Conservation (phyloP, 495 filamentous ascomycete species). For the Penicillium dipodomyicola region DNA sequence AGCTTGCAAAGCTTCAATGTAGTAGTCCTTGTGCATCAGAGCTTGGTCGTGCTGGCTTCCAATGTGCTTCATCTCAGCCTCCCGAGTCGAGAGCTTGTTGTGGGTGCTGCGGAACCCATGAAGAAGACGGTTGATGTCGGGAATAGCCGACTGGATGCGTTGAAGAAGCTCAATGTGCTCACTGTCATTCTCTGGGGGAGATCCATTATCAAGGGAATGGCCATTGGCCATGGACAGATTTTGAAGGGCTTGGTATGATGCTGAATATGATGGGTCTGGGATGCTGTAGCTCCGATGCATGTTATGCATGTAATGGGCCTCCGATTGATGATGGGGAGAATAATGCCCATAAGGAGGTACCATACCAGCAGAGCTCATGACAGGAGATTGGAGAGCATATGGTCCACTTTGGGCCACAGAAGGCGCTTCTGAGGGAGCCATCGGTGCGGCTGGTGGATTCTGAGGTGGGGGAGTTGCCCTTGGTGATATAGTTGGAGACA, state of each 20-base stretch:
- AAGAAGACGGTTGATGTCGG: slow-evolving; percentile 49
- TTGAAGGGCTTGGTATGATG: slow-evolving; percentile 36
- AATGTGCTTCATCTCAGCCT: slow-evolving; percentile 47
- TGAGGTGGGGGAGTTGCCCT: slow-evolving; percentile 28
- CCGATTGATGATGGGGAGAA: slow-evolving; percentile 20
- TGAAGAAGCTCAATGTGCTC: slow-evolving; percentile 47
- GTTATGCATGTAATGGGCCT: slow-evolving; percentile 29
- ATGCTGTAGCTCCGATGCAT: slow-evolving; percentile 35
- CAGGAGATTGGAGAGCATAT: slow-evolving; percentile 38
- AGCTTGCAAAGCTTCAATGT: slow-evolving; percentile 51
- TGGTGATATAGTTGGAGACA: slow-evolving; percentile 42
- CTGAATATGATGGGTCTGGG: slow-evolving; percentile 28
- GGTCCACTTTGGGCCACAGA: slow-evolving; percentile 31
- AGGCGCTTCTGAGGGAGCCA: slow-evolving; percentile 10
- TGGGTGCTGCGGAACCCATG: slow-evolving; percentile 47
- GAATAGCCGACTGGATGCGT: slow-evolving; percentile 49
- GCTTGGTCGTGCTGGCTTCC: slow-evolving; percentile 48
- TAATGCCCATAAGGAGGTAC: slow-evolving; percentile 41
- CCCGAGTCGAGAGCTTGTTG: slow-evolving; percentile 41
- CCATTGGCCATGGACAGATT: slow-evolving; percentile 30
- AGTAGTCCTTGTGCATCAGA: slow-evolving; percentile 51
- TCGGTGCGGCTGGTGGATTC: neutral
- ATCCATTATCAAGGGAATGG: slow-evolving; percentile 29
- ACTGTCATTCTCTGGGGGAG: slow-evolving; percentile 34
- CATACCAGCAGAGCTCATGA: slow-evolving; percentile 36